Percentiles rank a stretch among this genome's conserved stretches.
Evolutionary conservation across 164 flowering plant species (phyloP).

Genomic region (Platanus orientalis): DNA sequence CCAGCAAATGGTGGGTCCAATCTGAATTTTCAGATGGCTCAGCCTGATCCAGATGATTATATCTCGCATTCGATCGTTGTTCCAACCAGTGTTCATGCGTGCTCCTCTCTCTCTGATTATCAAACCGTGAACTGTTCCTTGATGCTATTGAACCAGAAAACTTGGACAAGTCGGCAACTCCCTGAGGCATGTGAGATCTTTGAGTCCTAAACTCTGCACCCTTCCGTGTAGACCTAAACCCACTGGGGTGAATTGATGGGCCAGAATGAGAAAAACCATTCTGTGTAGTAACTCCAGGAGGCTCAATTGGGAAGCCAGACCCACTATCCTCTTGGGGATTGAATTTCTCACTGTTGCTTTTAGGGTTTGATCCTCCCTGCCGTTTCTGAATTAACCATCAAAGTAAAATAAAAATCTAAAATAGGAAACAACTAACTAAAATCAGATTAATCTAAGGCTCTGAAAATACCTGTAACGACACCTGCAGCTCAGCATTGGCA

Average conservation of each 20-base stretch:
- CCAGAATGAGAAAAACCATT: conserved; percentile 31
- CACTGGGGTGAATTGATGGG: conserved; percentile 23
- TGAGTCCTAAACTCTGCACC: conserved; percentile 36
- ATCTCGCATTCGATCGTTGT: conserved; percentile 22
- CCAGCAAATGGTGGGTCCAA: conserved; percentile 47
- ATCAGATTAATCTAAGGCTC: not conserved
- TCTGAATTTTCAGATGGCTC: conserved; percentile 37
- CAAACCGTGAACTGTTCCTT: conserved; percentile 39
- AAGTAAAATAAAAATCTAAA: not conserved
- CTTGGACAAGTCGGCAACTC: conserved; percentile 34
- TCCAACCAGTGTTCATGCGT: conserved; percentile 39
- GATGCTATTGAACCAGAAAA: conserved; percentile 50
- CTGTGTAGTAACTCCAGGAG: conserved; percentile 32
- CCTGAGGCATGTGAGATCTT: conserved; percentile 35
- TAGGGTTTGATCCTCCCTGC: conserved; percentile 43
- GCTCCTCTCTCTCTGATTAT: conserved; percentile 27
- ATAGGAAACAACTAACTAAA: conserved; percentile 7
- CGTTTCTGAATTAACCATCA: conserved; percentile 38
- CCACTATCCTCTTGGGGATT: conserved; percentile 49
- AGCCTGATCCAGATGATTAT: conserved; percentile 33
- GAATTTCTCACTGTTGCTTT: conserved; percentile 45
- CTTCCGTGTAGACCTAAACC: conserved; percentile 24
- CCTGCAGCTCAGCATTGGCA: conserved; percentile 61
- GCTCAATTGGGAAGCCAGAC: conserved; percentile 50
- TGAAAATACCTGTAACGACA: conserved; percentile 39